A percentile compares a stretch with the other conserved stretches of the same genome.
Conservation (phyloP, 192 early-diverging fungal species). For the Neocallimastix lanati region DNA sequence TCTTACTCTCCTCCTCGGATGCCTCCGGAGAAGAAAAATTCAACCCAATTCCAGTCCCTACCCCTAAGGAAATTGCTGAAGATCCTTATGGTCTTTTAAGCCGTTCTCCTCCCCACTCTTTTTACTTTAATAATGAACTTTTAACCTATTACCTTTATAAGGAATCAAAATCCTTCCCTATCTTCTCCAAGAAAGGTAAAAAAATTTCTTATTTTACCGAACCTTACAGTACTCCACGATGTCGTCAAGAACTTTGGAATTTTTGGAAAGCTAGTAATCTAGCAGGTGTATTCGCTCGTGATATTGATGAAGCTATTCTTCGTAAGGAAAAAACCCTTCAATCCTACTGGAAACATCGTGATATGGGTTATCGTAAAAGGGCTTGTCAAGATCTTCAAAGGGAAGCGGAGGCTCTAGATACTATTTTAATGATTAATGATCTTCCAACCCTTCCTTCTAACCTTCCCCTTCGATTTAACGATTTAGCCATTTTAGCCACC, state of each 20-base stretch:
- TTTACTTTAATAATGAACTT: constrained; percentile 8
- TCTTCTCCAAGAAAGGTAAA: background rate
- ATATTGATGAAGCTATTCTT: constrained; percentile 19
- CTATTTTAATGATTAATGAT: background rate
- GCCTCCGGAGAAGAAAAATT: background rate
- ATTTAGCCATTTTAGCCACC: background rate
- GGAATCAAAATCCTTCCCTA: background rate
- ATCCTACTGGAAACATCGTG: constrained; percentile 13
- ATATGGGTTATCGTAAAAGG: constrained; percentile 8
- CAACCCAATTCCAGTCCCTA: constrained; percentile 1
- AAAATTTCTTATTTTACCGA: constrained; percentile 1
- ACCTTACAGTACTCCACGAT: constrained; percentile 8
- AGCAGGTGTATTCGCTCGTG: constrained; percentile 16
- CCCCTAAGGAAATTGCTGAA: constrained; percentile 7
- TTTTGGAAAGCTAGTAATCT: constrained; percentile 16
- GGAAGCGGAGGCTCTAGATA: constrained; percentile 2
- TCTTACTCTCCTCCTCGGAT: no score
- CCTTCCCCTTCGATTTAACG: background rate
- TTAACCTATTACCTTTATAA: background rate
- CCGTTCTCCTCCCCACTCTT: constrained; percentile 4
- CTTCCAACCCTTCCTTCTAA: background rate
- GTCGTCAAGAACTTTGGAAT: constrained; percentile 16
- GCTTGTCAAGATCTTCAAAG: constrained; percentile 7
- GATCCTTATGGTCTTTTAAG: constrained; percentile 8
- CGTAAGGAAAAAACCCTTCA: constrained; percentile 13